Evolutionary conservation across 306 rosid species (phyloP).

Genomic region (Pyrus betulifolia): DNA sequence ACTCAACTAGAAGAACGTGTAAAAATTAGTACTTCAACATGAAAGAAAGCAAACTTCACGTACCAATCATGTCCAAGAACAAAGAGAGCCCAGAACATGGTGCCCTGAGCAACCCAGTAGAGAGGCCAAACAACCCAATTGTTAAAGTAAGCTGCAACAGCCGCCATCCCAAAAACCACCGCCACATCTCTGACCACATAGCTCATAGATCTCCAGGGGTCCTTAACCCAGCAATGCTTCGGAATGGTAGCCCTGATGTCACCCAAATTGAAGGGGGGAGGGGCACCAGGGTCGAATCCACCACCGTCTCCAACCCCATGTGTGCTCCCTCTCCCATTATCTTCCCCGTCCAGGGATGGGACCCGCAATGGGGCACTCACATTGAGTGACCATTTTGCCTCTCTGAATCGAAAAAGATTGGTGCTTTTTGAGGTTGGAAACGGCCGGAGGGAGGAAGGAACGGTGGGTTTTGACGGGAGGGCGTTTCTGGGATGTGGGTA

Average conservation of each 20-base stretch:
- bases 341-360: slow-evolving; percentile 37
- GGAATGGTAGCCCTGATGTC: slow-evolving; percentile 87
- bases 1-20: background rate
- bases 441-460: slow-evolving; percentile 30
- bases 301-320: slow-evolving; percentile 22
- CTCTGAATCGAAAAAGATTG: slow-evolving; percentile 13
- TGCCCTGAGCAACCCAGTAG: slow-evolving; percentile 97
- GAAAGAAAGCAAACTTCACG: background rate
- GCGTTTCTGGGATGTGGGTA: slow-evolving; percentile 46
- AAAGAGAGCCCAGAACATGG: slow-evolving; percentile 99
- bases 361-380: slow-evolving; percentile 72
- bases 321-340: slow-evolving; percentile 13
- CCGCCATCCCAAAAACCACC: slow-evolving; percentile 81
- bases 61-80: slow-evolving; percentile 99
- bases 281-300: slow-evolving; percentile 60
- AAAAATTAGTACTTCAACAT: background rate
- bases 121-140: slow-evolving; percentile 91
- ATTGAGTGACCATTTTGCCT: slow-evolving; percentile 51
- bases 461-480: slow-evolving; percentile 7
- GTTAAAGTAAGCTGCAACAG: slow-evolving; percentile 65
- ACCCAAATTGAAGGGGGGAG: slow-evolving; percentile 74
- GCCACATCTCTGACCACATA: slow-evolving; percentile 82
- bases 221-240: slow-evolving; percentile 89
- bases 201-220: slow-evolving; percentile 91
- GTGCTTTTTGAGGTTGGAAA: slow-evolving; percentile 1